phyloP scores from a whole-genome alignment of 768 basidiomycete genomes.

The Boletus coccyginus region DNA sequence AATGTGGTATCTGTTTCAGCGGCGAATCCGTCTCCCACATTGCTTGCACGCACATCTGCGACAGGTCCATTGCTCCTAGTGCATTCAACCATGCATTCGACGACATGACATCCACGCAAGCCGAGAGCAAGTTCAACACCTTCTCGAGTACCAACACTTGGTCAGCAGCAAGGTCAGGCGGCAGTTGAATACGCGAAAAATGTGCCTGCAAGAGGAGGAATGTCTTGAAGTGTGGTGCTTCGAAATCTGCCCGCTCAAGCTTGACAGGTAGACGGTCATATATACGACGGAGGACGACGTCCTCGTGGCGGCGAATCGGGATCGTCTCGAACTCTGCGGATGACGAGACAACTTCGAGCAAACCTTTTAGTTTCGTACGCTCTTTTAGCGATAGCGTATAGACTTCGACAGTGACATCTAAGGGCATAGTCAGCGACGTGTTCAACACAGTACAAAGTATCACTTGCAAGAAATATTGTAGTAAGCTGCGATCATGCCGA shows the following conservation, averaged over 20 bases:
- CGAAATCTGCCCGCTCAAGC: conserved; percentile 78
- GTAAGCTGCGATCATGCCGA: conserved; percentile 98
- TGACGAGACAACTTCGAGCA: conserved; percentile 95
- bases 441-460: neutral
- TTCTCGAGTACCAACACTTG: conserved; percentile 87
- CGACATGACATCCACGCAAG: conserved; percentile 97
- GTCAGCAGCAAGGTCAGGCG: conserved; percentile 91
- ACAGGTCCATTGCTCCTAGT: conserved; percentile 94
- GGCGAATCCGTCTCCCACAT: conserved; percentile 98
- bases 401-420: conserved; percentile 95
- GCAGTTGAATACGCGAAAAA: conserved; percentile 89
- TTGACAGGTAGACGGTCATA: conserved; percentile 98
- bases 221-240: conserved; percentile 96
- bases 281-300: conserved; percentile 76
- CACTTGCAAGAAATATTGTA: conserved; percentile 87
- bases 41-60: conserved; percentile 98
- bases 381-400: conserved; percentile 95
- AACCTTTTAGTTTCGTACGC: conserved; percentile 93
- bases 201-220: conserved; percentile 96
- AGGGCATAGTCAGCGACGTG: neutral
- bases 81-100: conserved; percentile 95
- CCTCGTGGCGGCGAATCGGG: conserved; percentile 94
- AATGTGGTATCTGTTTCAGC: conserved; percentile 94
- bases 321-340: conserved; percentile 95
- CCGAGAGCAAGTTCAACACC: conserved; percentile 85